A percentile compares a stretch with the other conserved stretches of the same genome.
phyloP scores from a whole-genome alignment of 768 basidiomycete species.

The Mycena olivaceomarginata region DNA sequence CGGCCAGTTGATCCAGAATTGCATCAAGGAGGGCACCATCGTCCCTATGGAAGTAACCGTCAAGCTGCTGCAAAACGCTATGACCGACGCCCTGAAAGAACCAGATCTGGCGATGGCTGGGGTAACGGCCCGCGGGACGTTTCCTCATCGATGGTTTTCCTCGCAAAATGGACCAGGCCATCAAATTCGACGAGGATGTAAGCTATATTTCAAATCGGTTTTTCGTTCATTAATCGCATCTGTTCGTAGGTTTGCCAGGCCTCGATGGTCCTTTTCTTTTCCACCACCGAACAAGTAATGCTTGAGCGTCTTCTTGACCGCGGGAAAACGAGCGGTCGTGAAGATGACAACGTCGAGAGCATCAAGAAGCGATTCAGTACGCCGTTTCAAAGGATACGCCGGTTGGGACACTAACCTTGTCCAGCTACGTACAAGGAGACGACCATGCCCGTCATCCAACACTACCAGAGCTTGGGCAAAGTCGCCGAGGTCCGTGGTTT shows the following conservation, averaged over 20 bases:
- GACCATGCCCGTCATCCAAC: slow-evolving; percentile 95
- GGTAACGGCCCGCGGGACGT: slow-evolving; percentile 81
- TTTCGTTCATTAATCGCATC: slow-evolving; percentile 20
- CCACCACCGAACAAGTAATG: slow-evolving; percentile 93
- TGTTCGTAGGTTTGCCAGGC: slow-evolving; percentile 85
- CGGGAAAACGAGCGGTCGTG: slow-evolving; percentile 94
- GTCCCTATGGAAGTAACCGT: slow-evolving; percentile 98
- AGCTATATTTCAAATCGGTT: slow-evolving; percentile 25
- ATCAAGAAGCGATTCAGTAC: slow-evolving; percentile 97
- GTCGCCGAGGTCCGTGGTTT: slow-evolving; percentile 80
- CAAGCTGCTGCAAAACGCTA: slow-evolving; percentile 95
- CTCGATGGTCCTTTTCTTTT: slow-evolving; percentile 88
- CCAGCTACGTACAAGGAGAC: slow-evolving; percentile 90
- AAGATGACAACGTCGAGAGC: slow-evolving; percentile 96
- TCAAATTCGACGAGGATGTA: slow-evolving; percentile 92
- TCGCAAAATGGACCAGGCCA: slow-evolving; percentile 98
- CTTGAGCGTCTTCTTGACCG: slow-evolving; percentile 90
- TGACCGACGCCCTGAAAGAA: slow-evolving; percentile 76
- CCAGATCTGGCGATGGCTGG: slow-evolving; percentile 75
- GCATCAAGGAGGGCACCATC: slow-evolving; percentile 94
- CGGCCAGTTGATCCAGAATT: slow-evolving; percentile 89
- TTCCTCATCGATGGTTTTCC: slow-evolving; percentile 99
- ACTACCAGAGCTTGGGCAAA: slow-evolving; percentile 81
- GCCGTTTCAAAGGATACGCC: slow-evolving; percentile 49
- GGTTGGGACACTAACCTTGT: neutral